phyloP scores from a whole-genome alignment of 257 asterid species.

The Ehretia macrophylla region DNA sequence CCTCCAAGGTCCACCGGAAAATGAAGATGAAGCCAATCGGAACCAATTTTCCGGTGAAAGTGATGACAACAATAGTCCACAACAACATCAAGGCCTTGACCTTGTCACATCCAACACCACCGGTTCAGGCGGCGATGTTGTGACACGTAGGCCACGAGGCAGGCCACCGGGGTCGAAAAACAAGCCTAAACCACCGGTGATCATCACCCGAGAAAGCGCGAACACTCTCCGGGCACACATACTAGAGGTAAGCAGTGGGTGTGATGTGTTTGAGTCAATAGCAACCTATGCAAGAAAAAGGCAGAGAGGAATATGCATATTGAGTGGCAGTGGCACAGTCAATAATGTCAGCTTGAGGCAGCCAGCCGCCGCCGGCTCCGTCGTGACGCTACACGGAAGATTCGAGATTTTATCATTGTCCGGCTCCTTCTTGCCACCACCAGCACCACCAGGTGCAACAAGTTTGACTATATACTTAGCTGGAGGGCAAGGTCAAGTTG shows the following conservation, averaged over 20 bases:
- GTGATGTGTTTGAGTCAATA: conserved; percentile 78
- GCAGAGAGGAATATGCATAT: conserved; percentile 70
- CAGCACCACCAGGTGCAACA: conserved; percentile 93
- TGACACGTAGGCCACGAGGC: conserved; percentile 31
- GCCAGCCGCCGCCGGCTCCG: conserved; percentile 65
- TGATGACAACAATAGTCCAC: conserved; percentile 12
- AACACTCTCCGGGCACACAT: conserved; percentile 92
- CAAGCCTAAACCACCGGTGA: conserved; percentile 83
- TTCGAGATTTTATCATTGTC: conserved; percentile 70
- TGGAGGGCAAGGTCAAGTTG: conserved; percentile 89
- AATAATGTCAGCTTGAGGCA: conserved; percentile 73
- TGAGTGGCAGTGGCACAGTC: conserved; percentile 79
- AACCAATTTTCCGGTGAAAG: conserved; percentile 49
- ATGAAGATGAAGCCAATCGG: conserved; percentile 30
- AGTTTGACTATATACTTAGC: conserved; percentile 67
- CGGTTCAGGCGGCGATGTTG: conserved; percentile 31
- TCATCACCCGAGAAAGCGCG: conserved; percentile 81
- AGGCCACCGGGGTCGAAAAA: conserved; percentile 85
- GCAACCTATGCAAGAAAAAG: conserved; percentile 66
- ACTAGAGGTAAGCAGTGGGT: conserved; percentile 64
- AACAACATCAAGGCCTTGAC: conserved; percentile 23
- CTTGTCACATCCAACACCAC: conserved; percentile 7
- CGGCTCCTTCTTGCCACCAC: conserved; percentile 84
- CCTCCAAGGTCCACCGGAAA: conserved; percentile 41
- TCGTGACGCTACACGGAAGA: conserved; percentile 67